Evolutionary conservation across 2,329 filamentous ascomycete species (phyloP).

Genomic region (Diplodia seriata): DNA sequence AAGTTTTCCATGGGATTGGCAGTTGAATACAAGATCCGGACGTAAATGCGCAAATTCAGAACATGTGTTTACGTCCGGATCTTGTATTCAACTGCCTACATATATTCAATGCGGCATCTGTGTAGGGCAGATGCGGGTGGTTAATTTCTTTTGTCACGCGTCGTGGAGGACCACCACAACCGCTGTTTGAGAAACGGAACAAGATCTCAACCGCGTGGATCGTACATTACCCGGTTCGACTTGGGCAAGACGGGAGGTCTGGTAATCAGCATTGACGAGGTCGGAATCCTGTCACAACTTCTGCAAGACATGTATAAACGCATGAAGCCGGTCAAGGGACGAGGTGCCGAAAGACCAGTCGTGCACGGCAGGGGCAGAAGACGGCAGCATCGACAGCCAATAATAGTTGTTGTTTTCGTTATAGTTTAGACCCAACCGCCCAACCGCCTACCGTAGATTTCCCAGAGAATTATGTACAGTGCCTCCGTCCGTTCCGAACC

Average conservation of each 20-base stretch:
- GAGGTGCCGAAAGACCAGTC: background rate
- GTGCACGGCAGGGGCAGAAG: background rate
- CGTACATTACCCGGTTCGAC: background rate
- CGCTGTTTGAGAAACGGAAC: background rate
- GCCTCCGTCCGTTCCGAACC: background rate
- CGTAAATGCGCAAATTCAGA: too few relatives aligned
- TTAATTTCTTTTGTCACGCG: too few relatives aligned
- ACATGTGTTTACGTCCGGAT: too few relatives aligned
- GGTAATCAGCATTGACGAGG: background rate
- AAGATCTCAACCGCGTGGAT: too few relatives aligned
- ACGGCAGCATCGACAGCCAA: background rate
- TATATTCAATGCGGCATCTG: too few relatives aligned
- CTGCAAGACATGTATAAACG: slow-evolving; percentile 6
- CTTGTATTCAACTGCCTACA: too few relatives aligned
- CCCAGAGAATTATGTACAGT: background rate
- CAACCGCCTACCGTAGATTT: slow-evolving; percentile 5
- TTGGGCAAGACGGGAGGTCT: background rate
- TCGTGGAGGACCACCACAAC: background rate
- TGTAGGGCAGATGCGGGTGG: too few relatives aligned
- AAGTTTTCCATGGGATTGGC: too few relatives aligned
- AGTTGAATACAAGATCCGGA: too few relatives aligned
- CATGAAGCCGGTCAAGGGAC: background rate
- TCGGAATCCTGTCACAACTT: background rate
- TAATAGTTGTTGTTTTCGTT: slow-evolving; percentile 1
- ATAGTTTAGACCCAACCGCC: slow-evolving; percentile 6